Evolutionary conservation across 2,329 filamentous ascomycete species (phyloP), one percentile per base, ranked within the genome.

Genomic region (Colletotrichum euphorbiae): DNA sequence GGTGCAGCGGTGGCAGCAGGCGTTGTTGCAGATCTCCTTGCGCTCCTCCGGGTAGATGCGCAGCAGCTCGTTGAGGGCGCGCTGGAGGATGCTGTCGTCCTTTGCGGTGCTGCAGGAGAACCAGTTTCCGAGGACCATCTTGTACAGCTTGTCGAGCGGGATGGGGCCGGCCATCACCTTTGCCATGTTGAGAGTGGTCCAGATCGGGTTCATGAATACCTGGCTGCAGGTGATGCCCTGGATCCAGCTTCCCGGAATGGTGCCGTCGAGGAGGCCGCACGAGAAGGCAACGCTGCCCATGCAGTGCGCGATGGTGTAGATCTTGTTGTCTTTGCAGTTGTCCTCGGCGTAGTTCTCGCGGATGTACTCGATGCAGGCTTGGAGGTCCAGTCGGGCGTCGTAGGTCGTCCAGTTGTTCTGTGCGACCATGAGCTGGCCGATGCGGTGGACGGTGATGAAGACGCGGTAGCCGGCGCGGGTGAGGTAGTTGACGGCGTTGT

Each of bases 401-500:
- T 83, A 89, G 0, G 85, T 88, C 0, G 88, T 91, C 80, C 83
- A 88, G 59, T 82, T 76, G 57, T 84, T 79, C 56, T 84, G 80
- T 6, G 84, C 84, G 1, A 81, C 77, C 75, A 82, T 82, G 15
- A 85, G 74, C 70, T 82, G 81, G 33, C 87, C 86, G 71, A 90
- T 89, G 33, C 89, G 85, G 72, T 86, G 85, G 1, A 89, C 86
- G 0, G 83, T 77, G 3, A 89, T 77, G 71, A 86, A 90, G 17
- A 89, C 85, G 5, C 85, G 82, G 76, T 90, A 90, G 8, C 89
- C 89, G 0, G 83, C 85, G 1, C 83, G 79, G 3, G 82, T 86
- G 74, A 91, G 87, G 77, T 89, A 90, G 73, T 90, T 87, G 69
- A 91, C 83, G 0, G 87, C 82, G 74, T 91, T 90, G 70, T 83